Conservation (phyloP, 805 yeast genomes). For the Hanseniaspora thailandica region DNA sequence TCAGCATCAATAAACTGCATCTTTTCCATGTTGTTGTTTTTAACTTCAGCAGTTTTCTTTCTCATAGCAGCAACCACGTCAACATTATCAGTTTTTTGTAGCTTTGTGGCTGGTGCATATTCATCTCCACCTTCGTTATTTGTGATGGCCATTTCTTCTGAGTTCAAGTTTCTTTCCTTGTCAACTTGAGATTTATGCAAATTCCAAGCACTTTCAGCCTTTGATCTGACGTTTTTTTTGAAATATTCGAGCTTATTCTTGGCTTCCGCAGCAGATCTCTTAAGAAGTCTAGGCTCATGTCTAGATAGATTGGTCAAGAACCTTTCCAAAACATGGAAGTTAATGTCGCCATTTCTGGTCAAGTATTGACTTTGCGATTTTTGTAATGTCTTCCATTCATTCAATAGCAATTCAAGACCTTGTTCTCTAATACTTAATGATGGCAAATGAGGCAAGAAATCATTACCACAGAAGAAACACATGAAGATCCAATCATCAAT, state of each 20-base stretch:
- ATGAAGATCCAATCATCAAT: conserved; percentile 97
- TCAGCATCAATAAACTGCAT: conserved; percentile 15
- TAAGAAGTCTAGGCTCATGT: conserved; percentile 70
- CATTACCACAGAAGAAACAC: conserved; percentile 98
- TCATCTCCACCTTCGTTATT: not conserved
- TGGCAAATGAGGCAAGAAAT: conserved; percentile 93
- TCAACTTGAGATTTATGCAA: conserved; percentile 7
- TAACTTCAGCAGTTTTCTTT: conserved; percentile 29
- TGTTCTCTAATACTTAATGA: conserved; percentile 89
- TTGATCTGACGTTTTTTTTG: conserved; percentile 42
- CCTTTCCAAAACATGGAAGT: conserved; percentile 63
- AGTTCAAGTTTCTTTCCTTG: conserved; percentile 18
- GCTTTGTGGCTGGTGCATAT: conserved; percentile 1
- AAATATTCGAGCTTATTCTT: conserved; percentile 58
- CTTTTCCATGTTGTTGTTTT: conserved; percentile 14
- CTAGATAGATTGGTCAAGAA: conserved; percentile 52
- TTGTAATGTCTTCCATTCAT: conserved; percentile 68
- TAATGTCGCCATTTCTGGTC: conserved; percentile 80
- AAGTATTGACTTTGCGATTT: conserved; percentile 62
- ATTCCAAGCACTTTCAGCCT: not conserved
- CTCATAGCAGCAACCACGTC: conserved; percentile 47
- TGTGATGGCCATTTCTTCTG: conserved; percentile 10
- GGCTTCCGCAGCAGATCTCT: conserved; percentile 40
- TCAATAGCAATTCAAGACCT: conserved; percentile 71
- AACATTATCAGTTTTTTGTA: conserved; percentile 27